Evolutionary conservation across 2,329 filamentous ascomycete species (phyloP).

Genomic region (Aspergillus hiratsukae): DNA sequence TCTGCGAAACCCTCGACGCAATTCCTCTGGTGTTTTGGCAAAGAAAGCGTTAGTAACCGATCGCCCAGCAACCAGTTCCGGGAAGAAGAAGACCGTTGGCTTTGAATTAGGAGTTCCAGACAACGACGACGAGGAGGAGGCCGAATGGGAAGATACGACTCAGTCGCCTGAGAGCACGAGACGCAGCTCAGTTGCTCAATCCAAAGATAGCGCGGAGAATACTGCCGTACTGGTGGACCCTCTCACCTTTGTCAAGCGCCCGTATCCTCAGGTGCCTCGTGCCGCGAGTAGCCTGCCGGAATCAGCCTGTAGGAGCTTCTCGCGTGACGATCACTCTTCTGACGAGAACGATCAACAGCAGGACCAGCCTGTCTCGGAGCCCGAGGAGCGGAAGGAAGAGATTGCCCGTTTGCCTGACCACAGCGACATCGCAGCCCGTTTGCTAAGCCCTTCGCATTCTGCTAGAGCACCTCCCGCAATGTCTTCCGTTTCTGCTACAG

Average conservation of each 20-base stretch:
- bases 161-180: slow-evolving; percentile 46
- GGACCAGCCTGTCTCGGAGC: slow-evolving; percentile 5
- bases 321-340: slow-evolving; percentile 19
- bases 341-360: slow-evolving; percentile 16
- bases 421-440: slow-evolving; percentile 33
- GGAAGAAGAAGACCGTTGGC: slow-evolving; percentile 44
- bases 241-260: slow-evolving; percentile 38
- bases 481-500: slow-evolving; percentile 46
- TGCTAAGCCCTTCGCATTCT: slow-evolving; percentile 37
- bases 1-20: slow-evolving; percentile 28
- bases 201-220: slow-evolving; percentile 32
- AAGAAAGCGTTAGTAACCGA: slow-evolving; percentile 38
- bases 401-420: slow-evolving; percentile 24
- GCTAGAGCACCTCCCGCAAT: slow-evolving; percentile 45
- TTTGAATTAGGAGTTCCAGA: slow-evolving; percentile 44
- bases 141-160: slow-evolving; percentile 47
- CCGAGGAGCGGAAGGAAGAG: slow-evolving; percentile 19
- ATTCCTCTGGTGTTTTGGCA: slow-evolving; percentile 31
- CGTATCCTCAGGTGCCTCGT: slow-evolving; percentile 35
- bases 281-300: slow-evolving; percentile 39
- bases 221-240: slow-evolving; percentile 34
- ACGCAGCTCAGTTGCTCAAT: slow-evolving; percentile 40
- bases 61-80: slow-evolving; percentile 30
- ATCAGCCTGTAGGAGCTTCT: slow-evolving; percentile 30
- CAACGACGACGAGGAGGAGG: slow-evolving; percentile 44